A percentile compares a stretch with the other conserved stretches of the same genome.
These are phyloP conservation scores for Botrytis medusae DNA, from an alignment of 2,329 filamentous ascomycete species.

Conservation along the genomic window DNA sequence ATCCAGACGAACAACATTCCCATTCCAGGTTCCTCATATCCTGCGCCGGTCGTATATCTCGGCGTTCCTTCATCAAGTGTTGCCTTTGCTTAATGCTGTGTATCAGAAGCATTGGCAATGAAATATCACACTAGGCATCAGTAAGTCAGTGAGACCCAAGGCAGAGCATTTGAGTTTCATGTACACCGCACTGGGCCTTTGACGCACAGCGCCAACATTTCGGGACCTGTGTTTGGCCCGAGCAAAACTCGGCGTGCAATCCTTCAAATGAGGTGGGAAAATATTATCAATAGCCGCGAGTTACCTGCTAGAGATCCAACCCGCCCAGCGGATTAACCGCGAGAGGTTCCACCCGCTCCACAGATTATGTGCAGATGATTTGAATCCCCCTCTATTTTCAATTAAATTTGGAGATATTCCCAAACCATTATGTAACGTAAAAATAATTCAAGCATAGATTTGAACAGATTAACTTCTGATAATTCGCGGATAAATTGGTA, in stretches of 20 bases:
- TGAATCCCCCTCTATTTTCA: not conserved
- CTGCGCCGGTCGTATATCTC: not conserved
- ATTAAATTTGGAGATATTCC: no score
- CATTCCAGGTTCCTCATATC: not conserved
- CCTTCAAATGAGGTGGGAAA: not conserved
- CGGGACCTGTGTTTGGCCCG: not conserved
- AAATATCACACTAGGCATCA: no score
- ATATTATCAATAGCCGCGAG: not conserved
- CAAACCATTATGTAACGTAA: no score
- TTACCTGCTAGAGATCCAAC: not conserved
- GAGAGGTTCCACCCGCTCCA: not conserved
- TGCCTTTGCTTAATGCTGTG: not conserved
- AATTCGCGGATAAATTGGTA: no score
- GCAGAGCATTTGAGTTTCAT: no score
- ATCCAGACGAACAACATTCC: not conserved
- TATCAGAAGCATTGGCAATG: not conserved
- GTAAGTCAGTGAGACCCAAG: no score
- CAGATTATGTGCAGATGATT: not conserved
- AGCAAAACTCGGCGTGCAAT: not conserved
- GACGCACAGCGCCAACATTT: not conserved
- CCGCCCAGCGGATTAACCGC: not conserved
- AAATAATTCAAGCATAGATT: no score
- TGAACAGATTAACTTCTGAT: no score
- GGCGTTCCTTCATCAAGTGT: not conserved
- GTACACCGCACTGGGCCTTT: not conserved